Evolutionary conservation across 345 rosid species (phyloP).

Genomic region (Cardamine chenopodiifolia): DNA sequence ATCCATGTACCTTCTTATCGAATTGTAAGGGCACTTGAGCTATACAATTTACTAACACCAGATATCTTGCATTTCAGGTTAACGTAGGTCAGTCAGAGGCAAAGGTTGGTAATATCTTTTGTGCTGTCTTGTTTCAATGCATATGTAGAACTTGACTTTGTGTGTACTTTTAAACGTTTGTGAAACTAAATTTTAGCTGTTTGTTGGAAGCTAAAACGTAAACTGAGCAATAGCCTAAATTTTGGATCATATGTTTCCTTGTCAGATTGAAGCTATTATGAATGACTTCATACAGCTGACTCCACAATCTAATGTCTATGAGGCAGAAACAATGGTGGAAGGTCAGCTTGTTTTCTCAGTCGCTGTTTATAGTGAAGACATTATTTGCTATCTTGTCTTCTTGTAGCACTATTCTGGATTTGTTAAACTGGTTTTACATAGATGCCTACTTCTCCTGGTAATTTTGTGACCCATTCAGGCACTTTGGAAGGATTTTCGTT

Average conservation of each 20-base stretch:
- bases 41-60: slow-evolving; percentile 20
- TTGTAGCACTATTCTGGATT: slow-evolving; percentile 13
- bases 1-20: slow-evolving; percentile 3
- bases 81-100: slow-evolving; percentile 90
- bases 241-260: slow-evolving; percentile 27
- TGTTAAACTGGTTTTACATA: neutral
- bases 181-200: neutral
- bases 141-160: neutral
- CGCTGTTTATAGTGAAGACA: neutral
- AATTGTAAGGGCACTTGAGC: slow-evolving; percentile 2
- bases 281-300: slow-evolving; percentile 88
- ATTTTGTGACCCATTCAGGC: slow-evolving; percentile 49
- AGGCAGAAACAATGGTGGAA: slow-evolving; percentile 96
- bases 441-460: neutral
- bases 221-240: slow-evolving; percentile 9
- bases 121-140: slow-evolving; percentile 5
- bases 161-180: neutral
- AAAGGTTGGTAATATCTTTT: slow-evolving; percentile 58
- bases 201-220: slow-evolving; percentile 1
- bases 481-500: slow-evolving; percentile 85
- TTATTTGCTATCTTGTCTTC: slow-evolving; percentile 4
- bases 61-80: slow-evolving; percentile 55
- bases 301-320: slow-evolving; percentile 78
- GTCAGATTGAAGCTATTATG: slow-evolving; percentile 91
- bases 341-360: slow-evolving; percentile 46